phyloP scores from a whole-genome alignment of 768 basidiomycete species.

The Kwoniella sp. region DNA sequence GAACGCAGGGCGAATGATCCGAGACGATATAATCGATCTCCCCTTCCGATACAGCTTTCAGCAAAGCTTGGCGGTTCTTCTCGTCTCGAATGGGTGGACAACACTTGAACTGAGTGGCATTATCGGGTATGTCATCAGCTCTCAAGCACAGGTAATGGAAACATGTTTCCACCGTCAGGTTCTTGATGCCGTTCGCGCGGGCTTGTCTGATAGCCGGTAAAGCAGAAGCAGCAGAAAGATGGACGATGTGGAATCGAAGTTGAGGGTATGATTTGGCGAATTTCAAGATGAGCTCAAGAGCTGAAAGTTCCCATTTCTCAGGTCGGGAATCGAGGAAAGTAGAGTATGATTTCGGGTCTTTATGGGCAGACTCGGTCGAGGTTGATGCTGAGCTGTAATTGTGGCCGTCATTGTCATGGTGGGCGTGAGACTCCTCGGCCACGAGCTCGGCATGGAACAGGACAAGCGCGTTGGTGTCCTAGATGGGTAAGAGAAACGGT shows the following conservation, averaged over 20 bases:
- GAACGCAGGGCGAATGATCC: slow-evolving; percentile 90
- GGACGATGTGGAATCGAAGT: slow-evolving; percentile 78
- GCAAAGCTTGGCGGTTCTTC: slow-evolving; percentile 72
- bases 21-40: slow-evolving; percentile 88
- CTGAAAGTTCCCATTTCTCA: slow-evolving; percentile 72
- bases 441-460: slow-evolving; percentile 88
- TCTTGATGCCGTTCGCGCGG: slow-evolving; percentile 61
- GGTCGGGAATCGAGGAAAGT: slow-evolving; percentile 89
- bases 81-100: slow-evolving; percentile 86
- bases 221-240: slow-evolving; percentile 83
- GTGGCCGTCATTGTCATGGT: background rate
- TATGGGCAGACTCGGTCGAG: background rate
- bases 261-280: slow-evolving; percentile 67
- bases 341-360: slow-evolving; percentile 65
- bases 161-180: slow-evolving; percentile 91
- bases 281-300: slow-evolving; percentile 73
- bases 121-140: slow-evolving; percentile 69
- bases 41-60: slow-evolving; percentile 78
- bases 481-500: background rate
- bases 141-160: slow-evolving; percentile 90
- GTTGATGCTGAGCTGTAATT: slow-evolving; percentile 16
- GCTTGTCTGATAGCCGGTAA: slow-evolving; percentile 76
- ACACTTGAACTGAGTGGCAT: slow-evolving; percentile 83
- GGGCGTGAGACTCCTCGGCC: slow-evolving; percentile 39
- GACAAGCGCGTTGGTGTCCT: slow-evolving; percentile 72